A percentile compares a stretch with the other conserved stretches of the same genome.
Evolutionary conservation across 306 rosid species (phyloP).

Genomic region (Parietaria judaica): DNA sequence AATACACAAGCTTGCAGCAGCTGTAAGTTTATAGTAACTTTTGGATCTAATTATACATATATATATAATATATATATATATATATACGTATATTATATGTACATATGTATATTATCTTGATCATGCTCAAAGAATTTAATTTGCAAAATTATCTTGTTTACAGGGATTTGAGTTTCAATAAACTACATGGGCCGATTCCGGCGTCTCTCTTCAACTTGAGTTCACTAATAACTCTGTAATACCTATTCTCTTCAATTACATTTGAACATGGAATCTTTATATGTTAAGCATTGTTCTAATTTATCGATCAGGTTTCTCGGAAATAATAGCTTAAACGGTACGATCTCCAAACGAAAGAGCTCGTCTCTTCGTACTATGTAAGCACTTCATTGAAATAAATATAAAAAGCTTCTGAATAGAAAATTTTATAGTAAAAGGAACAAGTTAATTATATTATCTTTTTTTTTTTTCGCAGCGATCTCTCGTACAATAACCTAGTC

Average conservation of each 20-base stretch:
- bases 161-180: constrained; percentile 92
- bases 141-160: not conserved
- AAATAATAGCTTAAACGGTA: constrained; percentile 53
- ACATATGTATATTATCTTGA: not conserved
- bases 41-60: not conserved
- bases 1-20: constrained; percentile 29
- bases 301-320: constrained; percentile 58
- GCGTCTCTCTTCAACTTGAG: constrained; percentile 60
- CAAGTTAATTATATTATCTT: not conserved
- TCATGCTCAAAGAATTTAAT: not conserved
- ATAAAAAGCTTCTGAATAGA: not conserved
- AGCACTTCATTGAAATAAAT: constrained; percentile 14
- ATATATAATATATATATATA: no score
- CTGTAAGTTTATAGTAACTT: constrained; percentile 35
- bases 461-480: constrained; percentile 44
- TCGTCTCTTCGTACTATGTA: constrained; percentile 45
- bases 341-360: constrained; percentile 45
- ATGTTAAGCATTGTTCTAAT: not conserved
- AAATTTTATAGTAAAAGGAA: not conserved
- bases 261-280: not conserved
- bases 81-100: no score
- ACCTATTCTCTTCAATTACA: constrained; percentile 11
- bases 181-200: constrained; percentile 45
- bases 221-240: constrained; percentile 50
- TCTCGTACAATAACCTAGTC: constrained; percentile 61